Evolutionary conservation across 345 rosid genomes (phyloP), one percentile per base, ranked within the genome.

Genomic region (Syzygium jambos): DNA sequence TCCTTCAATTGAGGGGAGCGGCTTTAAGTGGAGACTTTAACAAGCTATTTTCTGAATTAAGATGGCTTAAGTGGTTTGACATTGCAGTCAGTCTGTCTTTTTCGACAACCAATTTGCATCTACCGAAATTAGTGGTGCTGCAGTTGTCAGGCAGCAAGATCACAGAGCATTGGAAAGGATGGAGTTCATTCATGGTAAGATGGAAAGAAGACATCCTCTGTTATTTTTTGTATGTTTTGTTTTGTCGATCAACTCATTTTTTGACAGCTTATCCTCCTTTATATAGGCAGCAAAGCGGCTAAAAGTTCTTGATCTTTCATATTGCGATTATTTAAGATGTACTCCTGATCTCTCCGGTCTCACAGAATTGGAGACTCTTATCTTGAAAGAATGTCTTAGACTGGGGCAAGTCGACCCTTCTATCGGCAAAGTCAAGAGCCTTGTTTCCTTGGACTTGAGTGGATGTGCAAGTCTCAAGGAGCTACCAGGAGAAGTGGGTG

Each of bases 321-420:
- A 0, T 59, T 3, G 30, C 2, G 0, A 2, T 0, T 0, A 59
- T 5, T 12, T 59, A 27, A 27, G 7, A 12, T 3, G 68, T 59
- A 59, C 8, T 59, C 4, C 30, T 27, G 3, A 59, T 59, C 2
- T 59, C 30, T 59, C 30, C 1, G 30, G 30, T 59, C 27, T 5
- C 7, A 27, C 4, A 59, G 2, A 59, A 7, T 27, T 59, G 68
- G 30, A 27, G 30, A 27, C 5, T 11, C 30, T 59, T 3, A 27
- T 59, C 16, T 27, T 59, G 63, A 56, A 2, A 2, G n/a, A n/a
- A n/a, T n/a, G n/a, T n/a, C n/a, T n/a, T n/a, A n/a, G n/a, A n/a
- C n/a, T n/a, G n/a, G n/a, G n/a, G n/a, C n/a, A n/a, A n/a, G n/a
- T n/a, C n/a, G n/a, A n/a, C n/a, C n/a, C n/a, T n/a, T n/a, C n/a